Evolutionary conservation across 768 basidiomycete genomes (phyloP).

Genomic region (Auricularia sp.): DNA sequence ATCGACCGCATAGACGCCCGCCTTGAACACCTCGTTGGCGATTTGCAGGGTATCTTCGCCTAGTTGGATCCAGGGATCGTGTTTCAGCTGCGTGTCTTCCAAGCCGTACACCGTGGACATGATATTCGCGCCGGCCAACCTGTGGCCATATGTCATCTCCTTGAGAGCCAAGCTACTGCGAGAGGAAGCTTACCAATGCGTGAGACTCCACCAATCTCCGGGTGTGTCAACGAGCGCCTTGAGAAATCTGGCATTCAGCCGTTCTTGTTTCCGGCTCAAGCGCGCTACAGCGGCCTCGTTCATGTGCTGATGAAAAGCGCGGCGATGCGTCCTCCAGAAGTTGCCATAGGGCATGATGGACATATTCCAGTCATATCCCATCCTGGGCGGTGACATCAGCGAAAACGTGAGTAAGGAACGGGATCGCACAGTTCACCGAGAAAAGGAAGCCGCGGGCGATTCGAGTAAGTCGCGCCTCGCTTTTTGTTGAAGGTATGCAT

Average conservation of each 20-base stretch:
- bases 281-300: background rate
- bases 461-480: constrained; percentile 10
- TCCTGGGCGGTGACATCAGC: background rate
- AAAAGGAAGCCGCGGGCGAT: constrained; percentile 15
- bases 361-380: constrained; percentile 3
- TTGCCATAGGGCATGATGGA: constrained; percentile 6
- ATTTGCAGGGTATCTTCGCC: background rate
- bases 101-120: background rate
- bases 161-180: no score
- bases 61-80: background rate
- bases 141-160: background rate
- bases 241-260: background rate
- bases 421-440: constrained; percentile 6
- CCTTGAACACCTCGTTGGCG: background rate
- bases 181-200: background rate
- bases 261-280: background rate
- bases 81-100: background rate
- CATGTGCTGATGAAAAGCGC: constrained; percentile 6
- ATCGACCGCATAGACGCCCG: constrained; percentile 4
- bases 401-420: background rate
- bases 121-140: background rate
- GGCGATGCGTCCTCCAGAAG: background rate
- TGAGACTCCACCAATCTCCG: background rate
- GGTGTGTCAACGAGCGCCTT: background rate
- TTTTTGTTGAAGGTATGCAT: constrained; percentile 1